Evolutionary conservation across 805 yeast genomes (phyloP).

Genomic region (Ogataea paradorogensis): DNA sequence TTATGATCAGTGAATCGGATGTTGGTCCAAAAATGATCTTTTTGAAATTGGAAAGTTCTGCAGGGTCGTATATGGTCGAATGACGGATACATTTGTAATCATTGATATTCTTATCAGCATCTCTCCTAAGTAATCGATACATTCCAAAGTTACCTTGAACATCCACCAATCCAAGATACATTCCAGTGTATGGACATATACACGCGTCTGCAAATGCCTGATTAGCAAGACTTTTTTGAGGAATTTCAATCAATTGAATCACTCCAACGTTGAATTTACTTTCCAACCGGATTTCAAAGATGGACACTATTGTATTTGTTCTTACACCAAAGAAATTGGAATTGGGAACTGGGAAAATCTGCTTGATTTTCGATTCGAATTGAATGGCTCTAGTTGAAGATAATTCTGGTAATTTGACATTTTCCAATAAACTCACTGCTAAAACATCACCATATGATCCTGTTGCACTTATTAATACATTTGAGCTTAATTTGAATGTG

Average conservation of each 20-base stretch:
- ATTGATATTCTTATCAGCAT: not conserved
- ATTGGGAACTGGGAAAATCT: constrained; percentile 19
- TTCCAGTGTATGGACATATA: constrained; percentile 41
- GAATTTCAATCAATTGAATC: constrained; percentile 25
- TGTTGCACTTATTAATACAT: constrained; percentile 29
- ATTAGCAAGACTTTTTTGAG: constrained; percentile 18
- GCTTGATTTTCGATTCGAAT: constrained; percentile 30
- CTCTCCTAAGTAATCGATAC: constrained; percentile 27
- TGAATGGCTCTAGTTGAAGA: constrained; percentile 17
- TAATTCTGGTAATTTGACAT: constrained; percentile 8
- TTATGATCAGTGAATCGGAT: constrained; percentile 29
- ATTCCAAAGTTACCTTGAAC: constrained; percentile 50
- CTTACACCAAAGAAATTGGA: constrained; percentile 26
- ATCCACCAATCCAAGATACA: constrained; percentile 45
- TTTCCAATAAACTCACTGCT: constrained; percentile 26
- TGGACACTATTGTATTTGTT: constrained; percentile 28
- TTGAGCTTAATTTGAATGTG: not conserved
- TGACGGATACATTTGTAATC: constrained; percentile 5
- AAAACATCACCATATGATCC: constrained; percentile 34
- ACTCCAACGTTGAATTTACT: constrained; percentile 14
- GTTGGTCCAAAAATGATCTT: constrained; percentile 44
- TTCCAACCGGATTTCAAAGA: constrained; percentile 25
- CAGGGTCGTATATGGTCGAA: constrained; percentile 34
- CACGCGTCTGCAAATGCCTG: constrained; percentile 38
- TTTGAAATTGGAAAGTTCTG: constrained; percentile 57